A percentile compares a stretch with the other conserved stretches of the same genome.
Conservation (phyloP, 345 rosid genomes). For the Ceriops zippeliana region DNA sequence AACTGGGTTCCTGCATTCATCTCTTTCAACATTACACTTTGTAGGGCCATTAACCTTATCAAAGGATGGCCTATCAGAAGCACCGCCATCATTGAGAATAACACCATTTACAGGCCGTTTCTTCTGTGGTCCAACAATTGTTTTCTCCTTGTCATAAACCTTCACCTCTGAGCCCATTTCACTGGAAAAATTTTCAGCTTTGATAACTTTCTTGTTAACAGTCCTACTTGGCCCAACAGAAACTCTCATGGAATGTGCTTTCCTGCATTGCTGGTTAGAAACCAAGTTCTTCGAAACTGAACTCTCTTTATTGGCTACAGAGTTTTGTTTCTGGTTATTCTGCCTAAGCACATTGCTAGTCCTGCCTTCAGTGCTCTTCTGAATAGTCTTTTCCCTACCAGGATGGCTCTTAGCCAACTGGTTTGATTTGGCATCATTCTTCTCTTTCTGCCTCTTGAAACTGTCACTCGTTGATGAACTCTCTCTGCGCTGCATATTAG, state of each 20-base stretch:
- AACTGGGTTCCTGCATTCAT: slow-evolving; percentile 29
- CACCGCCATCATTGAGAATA: slow-evolving; percentile 24
- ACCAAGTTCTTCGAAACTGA: slow-evolving; percentile 34
- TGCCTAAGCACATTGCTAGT: slow-evolving; percentile 45
- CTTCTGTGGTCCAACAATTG: slow-evolving; percentile 38
- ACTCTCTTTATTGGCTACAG: slow-evolving; percentile 26
- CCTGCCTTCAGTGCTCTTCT: slow-evolving; percentile 36
- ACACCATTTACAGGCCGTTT: slow-evolving; percentile 37
- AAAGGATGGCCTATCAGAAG: slow-evolving; percentile 30
- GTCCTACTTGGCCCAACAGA: slow-evolving; percentile 34
- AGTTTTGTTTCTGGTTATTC: slow-evolving; percentile 77
- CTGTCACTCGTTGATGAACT: slow-evolving; percentile 33
- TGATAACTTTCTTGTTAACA: slow-evolving; percentile 34
- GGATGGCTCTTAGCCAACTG: slow-evolving; percentile 35
- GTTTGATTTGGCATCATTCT: slow-evolving; percentile 36
- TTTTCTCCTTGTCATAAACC: slow-evolving; percentile 38
- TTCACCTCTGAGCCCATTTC: slow-evolving; percentile 25
- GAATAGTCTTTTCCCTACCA: slow-evolving; percentile 27
- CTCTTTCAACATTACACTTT: slow-evolving; percentile 42
- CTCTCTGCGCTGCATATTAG: slow-evolving; percentile 41
- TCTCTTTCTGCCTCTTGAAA: slow-evolving; percentile 44
- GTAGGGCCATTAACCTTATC: slow-evolving; percentile 35
- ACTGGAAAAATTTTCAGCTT: slow-evolving; percentile 36
- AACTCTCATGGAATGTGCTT: slow-evolving; percentile 30
- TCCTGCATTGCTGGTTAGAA: slow-evolving; percentile 38